Evolutionary conservation across 148 eudicot genomes (phyloP).

Genomic region (Vaccinium corymbosum): DNA sequence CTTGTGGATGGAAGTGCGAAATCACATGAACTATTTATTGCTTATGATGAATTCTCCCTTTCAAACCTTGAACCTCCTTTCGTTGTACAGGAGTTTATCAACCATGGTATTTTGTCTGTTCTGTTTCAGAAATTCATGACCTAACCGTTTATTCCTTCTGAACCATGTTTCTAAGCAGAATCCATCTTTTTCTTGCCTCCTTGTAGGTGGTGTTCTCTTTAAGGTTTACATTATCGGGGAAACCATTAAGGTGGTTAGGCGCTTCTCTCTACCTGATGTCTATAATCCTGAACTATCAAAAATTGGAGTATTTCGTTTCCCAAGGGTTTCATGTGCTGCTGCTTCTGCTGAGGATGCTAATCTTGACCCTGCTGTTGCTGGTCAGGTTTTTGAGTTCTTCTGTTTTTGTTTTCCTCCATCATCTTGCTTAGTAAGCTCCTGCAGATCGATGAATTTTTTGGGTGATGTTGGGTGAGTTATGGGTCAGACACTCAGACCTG

Average conservation of each 20-base stretch:
- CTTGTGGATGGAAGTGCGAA: slow-evolving; percentile 68
- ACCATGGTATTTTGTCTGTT: slow-evolving; percentile 43
- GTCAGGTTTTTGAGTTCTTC: slow-evolving; percentile 23
- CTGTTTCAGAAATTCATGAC: neutral
- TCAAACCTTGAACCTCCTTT: slow-evolving; percentile 61
- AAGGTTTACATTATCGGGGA: slow-evolving; percentile 67
- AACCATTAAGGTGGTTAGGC: slow-evolving; percentile 52
- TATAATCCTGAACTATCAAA: slow-evolving; percentile 49
- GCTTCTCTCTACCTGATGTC: slow-evolving; percentile 68
- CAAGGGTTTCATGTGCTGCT: slow-evolving; percentile 71
- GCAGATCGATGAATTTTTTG: neutral
- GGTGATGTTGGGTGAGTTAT: neutral
- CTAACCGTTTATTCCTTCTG: neutral
- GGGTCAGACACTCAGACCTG: neutral
- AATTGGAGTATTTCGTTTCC: slow-evolving; percentile 55
- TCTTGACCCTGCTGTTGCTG: slow-evolving; percentile 60
- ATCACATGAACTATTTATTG: slow-evolving; percentile 66
- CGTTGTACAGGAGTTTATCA: slow-evolving; percentile 69
- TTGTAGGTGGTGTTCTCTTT: slow-evolving; percentile 67
- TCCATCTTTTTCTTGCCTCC: slow-evolving; percentile 3
- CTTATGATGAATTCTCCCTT: slow-evolving; percentile 54
- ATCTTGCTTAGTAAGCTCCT: neutral
- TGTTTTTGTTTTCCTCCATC: neutral
- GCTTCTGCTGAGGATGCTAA: slow-evolving; percentile 69
- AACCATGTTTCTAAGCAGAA: neutral